Evolutionary conservation across 257 asterid species (phyloP).

Genomic region (Anisodus tanguticus): DNA sequence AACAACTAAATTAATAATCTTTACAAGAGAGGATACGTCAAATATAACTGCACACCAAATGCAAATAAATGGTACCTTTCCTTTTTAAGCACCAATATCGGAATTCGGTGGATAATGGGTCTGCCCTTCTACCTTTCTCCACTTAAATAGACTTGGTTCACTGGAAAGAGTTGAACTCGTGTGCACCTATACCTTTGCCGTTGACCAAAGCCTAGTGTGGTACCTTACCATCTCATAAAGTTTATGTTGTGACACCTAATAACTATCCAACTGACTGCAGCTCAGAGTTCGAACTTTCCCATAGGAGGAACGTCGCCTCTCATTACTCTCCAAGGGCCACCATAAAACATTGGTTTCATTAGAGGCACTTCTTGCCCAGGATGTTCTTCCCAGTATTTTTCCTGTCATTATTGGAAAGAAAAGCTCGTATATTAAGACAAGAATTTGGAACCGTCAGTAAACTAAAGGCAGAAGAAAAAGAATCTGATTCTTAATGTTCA

Average conservation of each 20-base stretch:
- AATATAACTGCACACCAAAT: neutral
- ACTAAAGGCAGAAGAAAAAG: neutral
- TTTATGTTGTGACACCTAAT: neutral
- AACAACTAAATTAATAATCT: neutral
- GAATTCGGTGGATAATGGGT: neutral
- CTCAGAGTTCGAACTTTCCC: conserved; percentile 29
- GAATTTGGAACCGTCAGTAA: neutral
- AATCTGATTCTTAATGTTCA: neutral
- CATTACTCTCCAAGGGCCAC: conserved; percentile 92
- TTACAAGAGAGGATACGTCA: neutral
- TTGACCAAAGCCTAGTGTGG: neutral
- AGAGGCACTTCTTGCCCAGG: conserved; percentile 86
- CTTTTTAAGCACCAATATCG: neutral
- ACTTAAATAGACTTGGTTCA: neutral
- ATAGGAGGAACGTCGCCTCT: conserved; percentile 75
- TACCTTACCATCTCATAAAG: neutral
- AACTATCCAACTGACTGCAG: neutral
- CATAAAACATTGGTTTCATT: conserved; percentile 85
- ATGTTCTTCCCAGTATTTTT: conserved; percentile 89
- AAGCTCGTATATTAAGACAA: neutral
- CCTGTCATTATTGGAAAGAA: conserved; percentile 46
- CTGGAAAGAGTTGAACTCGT: neutral
- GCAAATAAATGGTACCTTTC: neutral
- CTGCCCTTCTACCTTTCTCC: neutral
- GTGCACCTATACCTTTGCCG: neutral